These are phyloP conservation scores for Alternaria consortialis DNA, from an alignment of 2,329 filamentous ascomycete species.

Conservation along the genomic window DNA sequence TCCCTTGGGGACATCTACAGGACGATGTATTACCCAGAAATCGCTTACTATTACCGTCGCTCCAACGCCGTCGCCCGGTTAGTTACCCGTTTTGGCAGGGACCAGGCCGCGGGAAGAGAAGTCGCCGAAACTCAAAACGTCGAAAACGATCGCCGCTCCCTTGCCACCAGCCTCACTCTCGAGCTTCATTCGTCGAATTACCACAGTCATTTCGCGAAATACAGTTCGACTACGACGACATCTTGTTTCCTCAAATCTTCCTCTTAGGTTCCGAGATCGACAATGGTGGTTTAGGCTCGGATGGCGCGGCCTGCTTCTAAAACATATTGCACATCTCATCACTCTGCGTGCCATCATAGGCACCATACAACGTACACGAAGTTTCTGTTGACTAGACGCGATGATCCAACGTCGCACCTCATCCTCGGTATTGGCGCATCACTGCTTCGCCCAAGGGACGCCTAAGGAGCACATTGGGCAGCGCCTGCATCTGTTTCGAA, in stretches of 20 bases:
- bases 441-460: slow-evolving; percentile 19
- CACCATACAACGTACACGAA: neutral
- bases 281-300: neutral
- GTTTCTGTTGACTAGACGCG: slow-evolving; percentile 14
- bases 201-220: neutral
- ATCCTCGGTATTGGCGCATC: slow-evolving; percentile 18
- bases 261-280: neutral
- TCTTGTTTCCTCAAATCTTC: neutral
- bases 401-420: slow-evolving; percentile 19
- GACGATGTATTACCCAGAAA: slow-evolving; percentile 4
- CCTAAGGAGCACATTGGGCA: slow-evolving; percentile 13
- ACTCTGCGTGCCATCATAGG: neutral
- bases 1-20: slow-evolving; percentile 10
- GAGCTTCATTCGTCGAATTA: neutral
- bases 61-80: slow-evolving; percentile 8
- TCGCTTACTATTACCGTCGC: slow-evolving; percentile 10
- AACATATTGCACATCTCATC: neutral
- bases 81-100: slow-evolving; percentile 5
- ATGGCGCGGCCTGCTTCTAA: neutral
- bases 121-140: slow-evolving; percentile 8
- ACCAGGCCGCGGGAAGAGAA: slow-evolving; percentile 1
- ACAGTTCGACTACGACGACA: neutral
- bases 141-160: neutral
- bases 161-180: neutral
- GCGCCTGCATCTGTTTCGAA: slow-evolving; percentile 23